Conservation (phyloP, 1,284 basidiomycete species). For the Veloboletus limbatus region DNA sequence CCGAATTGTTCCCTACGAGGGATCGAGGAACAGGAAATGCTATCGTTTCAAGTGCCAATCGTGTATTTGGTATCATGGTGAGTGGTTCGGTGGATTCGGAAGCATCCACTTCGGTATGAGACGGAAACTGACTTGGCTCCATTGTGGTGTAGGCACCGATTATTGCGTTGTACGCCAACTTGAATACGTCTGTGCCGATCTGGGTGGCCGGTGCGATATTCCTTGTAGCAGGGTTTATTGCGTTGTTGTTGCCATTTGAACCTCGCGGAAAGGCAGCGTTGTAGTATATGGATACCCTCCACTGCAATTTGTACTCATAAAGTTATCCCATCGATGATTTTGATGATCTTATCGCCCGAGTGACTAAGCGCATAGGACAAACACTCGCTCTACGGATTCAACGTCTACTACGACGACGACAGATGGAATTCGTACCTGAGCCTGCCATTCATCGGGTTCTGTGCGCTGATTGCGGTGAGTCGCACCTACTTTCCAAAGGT, state of each 20-base stretch:
- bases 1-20: constrained; percentile 73
- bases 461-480: constrained; percentile 78
- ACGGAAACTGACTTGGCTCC: constrained; percentile 1
- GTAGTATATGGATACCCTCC: too few relatives aligned
- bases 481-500: not conserved
- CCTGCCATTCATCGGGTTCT: constrained; percentile 74
- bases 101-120: too few relatives aligned
- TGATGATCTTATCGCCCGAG: constrained; percentile 1
- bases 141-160: constrained; percentile 55
- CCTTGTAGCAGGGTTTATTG: constrained; percentile 57
- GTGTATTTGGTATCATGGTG: constrained; percentile 64
- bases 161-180: constrained; percentile 60
- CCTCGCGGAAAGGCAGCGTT: constrained; percentile 66
- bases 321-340: constrained; percentile 7
- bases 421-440: constrained; percentile 72
- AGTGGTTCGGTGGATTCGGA: constrained; percentile 18
- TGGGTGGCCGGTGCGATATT: constrained; percentile 69
- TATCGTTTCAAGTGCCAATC: constrained; percentile 53
- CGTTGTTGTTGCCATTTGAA: constrained; percentile 69
- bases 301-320: too few relatives aligned
- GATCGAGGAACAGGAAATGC: constrained; percentile 66
- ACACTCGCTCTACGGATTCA: not conserved
- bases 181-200: constrained; percentile 64
- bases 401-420: not conserved
- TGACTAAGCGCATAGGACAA: constrained; percentile 23